Evolutionary conservation across 345 rosid genomes (phyloP).

Genomic region (Conringia planisiliqua): DNA sequence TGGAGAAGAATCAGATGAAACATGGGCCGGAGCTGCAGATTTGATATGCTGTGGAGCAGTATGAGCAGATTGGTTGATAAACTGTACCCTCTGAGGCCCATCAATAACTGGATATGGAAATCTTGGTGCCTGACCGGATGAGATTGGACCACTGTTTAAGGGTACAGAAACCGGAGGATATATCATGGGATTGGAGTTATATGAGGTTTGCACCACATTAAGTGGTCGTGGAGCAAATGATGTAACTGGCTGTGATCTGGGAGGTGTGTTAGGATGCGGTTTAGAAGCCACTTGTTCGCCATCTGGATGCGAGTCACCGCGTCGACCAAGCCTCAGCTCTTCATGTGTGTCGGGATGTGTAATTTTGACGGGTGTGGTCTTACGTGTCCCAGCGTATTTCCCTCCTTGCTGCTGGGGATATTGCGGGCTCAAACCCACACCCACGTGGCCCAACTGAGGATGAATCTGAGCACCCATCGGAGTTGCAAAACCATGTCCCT

Average conservation of each 20-base stretch:
- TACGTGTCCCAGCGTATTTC: constrained; percentile 61
- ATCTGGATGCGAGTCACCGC: constrained; percentile 56
- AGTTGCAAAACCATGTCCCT: constrained; percentile 60
- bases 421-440: constrained; percentile 59
- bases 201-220: constrained; percentile 51
- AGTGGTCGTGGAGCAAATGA: constrained; percentile 54
- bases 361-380: constrained; percentile 66
- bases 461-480: constrained; percentile 63
- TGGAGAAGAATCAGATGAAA: constrained; percentile 36
- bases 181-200: constrained; percentile 38
- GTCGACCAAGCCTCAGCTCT: constrained; percentile 84
- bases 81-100: constrained; percentile 55
- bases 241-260: constrained; percentile 62
- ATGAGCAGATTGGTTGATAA: constrained; percentile 43
- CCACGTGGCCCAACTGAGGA: constrained; percentile 65
- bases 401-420: constrained; percentile 77
- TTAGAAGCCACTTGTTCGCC: constrained; percentile 53
- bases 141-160: constrained; percentile 50
- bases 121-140: constrained; percentile 61
- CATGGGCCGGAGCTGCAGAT: constrained; percentile 36
- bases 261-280: constrained; percentile 54
- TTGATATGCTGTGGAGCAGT: constrained; percentile 42
- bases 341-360: constrained; percentile 94
- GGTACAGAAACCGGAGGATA: constrained; percentile 56
- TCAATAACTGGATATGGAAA: constrained; percentile 51